Conservation (phyloP, 495 filamentous ascomycete species). For the Neurospora hispaniola region DNA sequence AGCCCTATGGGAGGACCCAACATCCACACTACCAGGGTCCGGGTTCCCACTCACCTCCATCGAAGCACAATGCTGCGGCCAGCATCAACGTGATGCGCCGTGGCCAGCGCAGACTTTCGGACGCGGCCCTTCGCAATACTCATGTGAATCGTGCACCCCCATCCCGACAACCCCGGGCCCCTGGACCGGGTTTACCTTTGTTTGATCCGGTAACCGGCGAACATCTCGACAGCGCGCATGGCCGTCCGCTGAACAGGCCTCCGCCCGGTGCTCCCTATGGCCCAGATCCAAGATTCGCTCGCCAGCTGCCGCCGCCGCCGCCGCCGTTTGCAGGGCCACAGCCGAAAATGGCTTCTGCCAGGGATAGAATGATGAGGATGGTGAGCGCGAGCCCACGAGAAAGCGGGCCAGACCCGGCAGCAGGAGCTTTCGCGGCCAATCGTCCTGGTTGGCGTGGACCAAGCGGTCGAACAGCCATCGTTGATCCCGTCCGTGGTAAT, state of each 20-base stretch:
- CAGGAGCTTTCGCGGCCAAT: constrained; percentile 21
- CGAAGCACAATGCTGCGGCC: constrained; percentile 13
- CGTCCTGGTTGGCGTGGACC: constrained; percentile 45
- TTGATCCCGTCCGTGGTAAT: constrained; percentile 37
- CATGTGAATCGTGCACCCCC: constrained; percentile 17
- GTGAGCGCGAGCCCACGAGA: constrained; percentile 21
- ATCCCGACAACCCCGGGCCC: constrained; percentile 17
- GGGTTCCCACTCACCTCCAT: constrained; percentile 6
- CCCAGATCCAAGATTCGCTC: constrained; percentile 25
- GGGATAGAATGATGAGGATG: constrained; percentile 37
- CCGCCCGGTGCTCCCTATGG: constrained; percentile 25
- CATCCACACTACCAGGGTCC: background rate
- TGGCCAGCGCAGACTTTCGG: constrained; percentile 33
- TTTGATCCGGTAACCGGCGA: constrained; percentile 44
- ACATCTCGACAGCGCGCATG: constrained; percentile 31
- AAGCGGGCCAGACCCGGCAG: constrained; percentile 18
- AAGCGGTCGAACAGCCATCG: constrained; percentile 38
- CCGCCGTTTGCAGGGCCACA: constrained; percentile 11
- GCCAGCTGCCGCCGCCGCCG: constrained; percentile 16
- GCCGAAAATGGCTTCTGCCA: constrained; percentile 21
- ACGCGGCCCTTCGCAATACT: constrained; percentile 26
- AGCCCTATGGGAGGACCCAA: background rate
- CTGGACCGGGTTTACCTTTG: constrained; percentile 21
- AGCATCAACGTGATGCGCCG: constrained; percentile 43
- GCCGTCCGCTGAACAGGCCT: constrained; percentile 34